Base-by-base conservation (phyloP, 2,329 filamentous ascomycete genomes). In the Dryadomyces quercus-mongolicae region DNA sequence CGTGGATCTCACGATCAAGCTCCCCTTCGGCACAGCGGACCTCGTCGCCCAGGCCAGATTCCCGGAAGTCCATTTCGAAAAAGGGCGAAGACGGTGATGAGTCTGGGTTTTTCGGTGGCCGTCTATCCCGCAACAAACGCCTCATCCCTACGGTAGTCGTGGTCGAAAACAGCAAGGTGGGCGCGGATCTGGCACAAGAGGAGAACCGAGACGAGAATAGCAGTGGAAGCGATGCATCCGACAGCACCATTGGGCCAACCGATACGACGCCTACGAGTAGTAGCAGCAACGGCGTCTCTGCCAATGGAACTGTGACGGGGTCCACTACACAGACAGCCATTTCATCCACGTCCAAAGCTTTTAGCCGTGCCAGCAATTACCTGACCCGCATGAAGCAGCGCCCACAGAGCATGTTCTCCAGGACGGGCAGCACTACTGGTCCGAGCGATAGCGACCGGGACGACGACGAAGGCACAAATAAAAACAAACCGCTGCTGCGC, bases 361-460 rank as follows among this genome's bases (percentile, higher is more conserved):
- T 74, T 51, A 70, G 67, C 51, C 71, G 73, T 51, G 71, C 76
- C 50, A 72, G 68, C 57, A 66, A 66, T 44, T 80, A 77, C 61
- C 66, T 81, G 52, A 73, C 70, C 56, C 78, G 70, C 62, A 74
- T 79, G 56, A 78, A 76, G 61, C 69, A 73, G 54, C 68, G 68
- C 31, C 71, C 74, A 47, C 69, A 70, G 43, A 66, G 65, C 56
- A 68, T 73, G 40, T 67, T 73, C 43, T 65, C 68, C 45, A 74
- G 70, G 57, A 66, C 68, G 55, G 65, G 65, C 48, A 46, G 25
- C 47, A 46, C 45, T 31, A 15, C 18, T 22, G 20, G 5, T n/a
- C 22, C 18, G 44, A 40, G 20, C 45, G 21, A 52, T 12, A 38
- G 16, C 40, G 44, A 54, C 44, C 16, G 22, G 2, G 36, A 44